Conservation (phyloP, 345 rosid species). For the Camelina sativa region DNA sequence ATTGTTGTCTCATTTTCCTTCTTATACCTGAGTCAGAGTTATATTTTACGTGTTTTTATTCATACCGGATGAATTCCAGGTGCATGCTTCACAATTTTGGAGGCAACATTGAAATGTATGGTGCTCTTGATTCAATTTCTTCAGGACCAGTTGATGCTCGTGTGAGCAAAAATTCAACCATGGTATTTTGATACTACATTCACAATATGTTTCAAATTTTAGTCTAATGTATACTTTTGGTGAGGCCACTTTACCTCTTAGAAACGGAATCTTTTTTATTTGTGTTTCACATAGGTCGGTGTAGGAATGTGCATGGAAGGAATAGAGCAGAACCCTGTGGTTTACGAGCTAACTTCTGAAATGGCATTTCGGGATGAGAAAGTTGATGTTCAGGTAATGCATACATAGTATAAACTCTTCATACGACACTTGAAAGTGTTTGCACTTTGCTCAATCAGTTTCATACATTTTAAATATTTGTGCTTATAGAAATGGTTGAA, state of each 20-base stretch:
- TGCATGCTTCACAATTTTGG: constrained; percentile 97
- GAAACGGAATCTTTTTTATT: constrained; percentile 11
- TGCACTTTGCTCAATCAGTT: not conserved
- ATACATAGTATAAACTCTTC: not conserved
- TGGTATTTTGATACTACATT: constrained; percentile 57
- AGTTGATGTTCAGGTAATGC: constrained; percentile 68
- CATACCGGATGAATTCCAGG: constrained; percentile 51
- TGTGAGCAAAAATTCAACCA: constrained; percentile 75
- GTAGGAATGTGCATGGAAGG: constrained; percentile 99
- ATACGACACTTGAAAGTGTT: constrained; percentile 1
- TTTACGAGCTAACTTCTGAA: constrained; percentile 91
- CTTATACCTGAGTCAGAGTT: constrained; percentile 8
- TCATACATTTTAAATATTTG: constrained; percentile 13
- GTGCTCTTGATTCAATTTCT: constrained; percentile 75
- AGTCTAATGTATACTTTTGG: not conserved
- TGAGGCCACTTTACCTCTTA: not conserved
- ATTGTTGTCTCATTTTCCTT: constrained; percentile 10
- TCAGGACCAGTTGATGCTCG: constrained; percentile 87
- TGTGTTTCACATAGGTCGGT: constrained; percentile 64
- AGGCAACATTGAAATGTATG: constrained; percentile 95
- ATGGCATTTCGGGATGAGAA: constrained; percentile 85
- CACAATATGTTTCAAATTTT: constrained; percentile 7
- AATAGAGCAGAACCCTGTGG: constrained; percentile 94
- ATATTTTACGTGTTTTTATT: constrained; percentile 9
- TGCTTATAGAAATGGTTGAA: constrained; percentile 75